These are phyloP conservation scores for Komagataella ulmi DNA, from an alignment of 805 yeast genomes.

Conservation along the genomic window DNA sequence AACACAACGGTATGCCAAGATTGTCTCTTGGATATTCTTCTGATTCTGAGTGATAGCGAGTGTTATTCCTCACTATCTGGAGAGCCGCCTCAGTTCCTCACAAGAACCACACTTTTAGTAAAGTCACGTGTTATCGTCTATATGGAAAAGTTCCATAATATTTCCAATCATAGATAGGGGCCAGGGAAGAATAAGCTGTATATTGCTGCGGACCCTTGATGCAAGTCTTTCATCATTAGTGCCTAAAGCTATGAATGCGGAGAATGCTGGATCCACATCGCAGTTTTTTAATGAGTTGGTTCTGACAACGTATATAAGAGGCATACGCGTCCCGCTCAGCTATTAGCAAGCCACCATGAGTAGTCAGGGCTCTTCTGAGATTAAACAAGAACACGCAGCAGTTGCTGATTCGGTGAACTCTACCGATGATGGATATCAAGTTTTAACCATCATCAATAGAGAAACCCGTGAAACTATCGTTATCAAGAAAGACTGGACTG, in stretches of 20 bases:
- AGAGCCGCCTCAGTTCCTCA: neutral
- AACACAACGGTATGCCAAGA: neutral
- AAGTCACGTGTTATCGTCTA: neutral
- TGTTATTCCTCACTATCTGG: neutral
- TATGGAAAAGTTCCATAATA: no score
- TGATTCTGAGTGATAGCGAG: neutral
- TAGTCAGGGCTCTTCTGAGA: neutral
- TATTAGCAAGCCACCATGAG: neutral
- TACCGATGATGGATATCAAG: neutral
- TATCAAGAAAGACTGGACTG: constrained; percentile 6
- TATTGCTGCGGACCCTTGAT: neutral
- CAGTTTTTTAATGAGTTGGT: neutral
- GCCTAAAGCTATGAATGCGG: neutral
- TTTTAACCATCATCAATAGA: constrained; percentile 1
- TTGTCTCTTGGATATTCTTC: neutral
- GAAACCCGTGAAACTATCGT: constrained; percentile 3
- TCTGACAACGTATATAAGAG: neutral
- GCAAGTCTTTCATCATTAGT: neutral
- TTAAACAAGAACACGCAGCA: neutral
- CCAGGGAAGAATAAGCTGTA: neutral
- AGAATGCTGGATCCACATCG: neutral
- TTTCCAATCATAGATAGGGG: neutral
- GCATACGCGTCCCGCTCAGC: neutral
- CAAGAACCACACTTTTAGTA: neutral
- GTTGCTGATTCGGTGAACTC: neutral